Evolutionary conservation across 1,284 basidiomycete genomes (phyloP), one percentile per base, ranked within the genome.

Genomic region (Papiliotrema laurentii): DNA sequence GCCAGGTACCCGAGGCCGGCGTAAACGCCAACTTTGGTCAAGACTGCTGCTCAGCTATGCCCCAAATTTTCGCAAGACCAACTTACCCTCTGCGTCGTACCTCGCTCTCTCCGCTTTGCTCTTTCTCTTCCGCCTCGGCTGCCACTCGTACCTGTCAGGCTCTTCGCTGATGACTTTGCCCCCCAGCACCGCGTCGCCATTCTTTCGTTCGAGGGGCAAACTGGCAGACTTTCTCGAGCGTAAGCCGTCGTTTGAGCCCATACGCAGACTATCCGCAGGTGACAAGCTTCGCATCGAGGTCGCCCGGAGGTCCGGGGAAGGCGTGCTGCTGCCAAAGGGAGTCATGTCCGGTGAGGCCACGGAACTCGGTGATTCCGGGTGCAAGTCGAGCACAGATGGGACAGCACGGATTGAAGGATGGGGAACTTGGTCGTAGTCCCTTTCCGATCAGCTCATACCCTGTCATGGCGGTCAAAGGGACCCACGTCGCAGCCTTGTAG

Each of bases 1-100:
- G 84, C 81, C 16, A 92, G 68, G 24, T 87, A 67, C 0, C 81
- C 89, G 52, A 96, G 93, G 0, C 89, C 90, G 44, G 81, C 80
- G 66, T 96, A 97, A 3, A 94, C 91, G 41, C 90, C 82, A 3
- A 93, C 85, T 75, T 93, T 94, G 26, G 91, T 93, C 55, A 93
- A 72, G 7, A 94, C 89, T 90, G 55, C 18, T n/a, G 75, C 81
- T 60, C 56, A 89, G 86, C 88, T 75, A 90, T 87, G 16, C 87
- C 86, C 74, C 91, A 88, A 66, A 90, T 89, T 73, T 87, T 86
- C 61, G 81, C 83, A 40, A 61, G n/a, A n/a, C 2, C 27, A 7
- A 54, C 57, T 47, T 47, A 68, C 66, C 60, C 51, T 66, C 59
- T 10, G 56, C 57, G 51, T 61, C 59, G 41, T 66, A 63, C 36